Evolutionary conservation across 352 stramenopile genomes (phyloP), one percentile per base, ranked within the genome.

Genomic region (Phytophthora uliginosa): DNA sequence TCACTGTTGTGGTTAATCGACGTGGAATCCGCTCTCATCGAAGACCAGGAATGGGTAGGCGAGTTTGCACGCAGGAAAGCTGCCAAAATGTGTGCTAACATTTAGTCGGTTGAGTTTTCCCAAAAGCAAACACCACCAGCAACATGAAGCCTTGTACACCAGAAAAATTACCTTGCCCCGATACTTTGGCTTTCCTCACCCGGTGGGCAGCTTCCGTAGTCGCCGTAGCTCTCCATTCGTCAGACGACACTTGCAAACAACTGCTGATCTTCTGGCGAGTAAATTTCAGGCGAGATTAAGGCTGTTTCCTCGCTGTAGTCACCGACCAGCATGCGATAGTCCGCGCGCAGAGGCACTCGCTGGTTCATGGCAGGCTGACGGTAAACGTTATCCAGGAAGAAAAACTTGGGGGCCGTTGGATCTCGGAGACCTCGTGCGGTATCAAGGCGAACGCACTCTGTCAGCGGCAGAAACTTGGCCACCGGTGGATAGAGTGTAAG

Each of bases 381-480:
- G 66, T 93, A 95, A 4, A 93, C 86, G 12, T 84, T 82, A 40
- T 95, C 79, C 10, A 95, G 61, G 51, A 95, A 95, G 45, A 79
- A 74, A 62, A 90, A 92, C 18, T 76, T 74, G 9, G 63, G 47
- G 1, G 57, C 57, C 6, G 70, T 67, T 6, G 66, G 69, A 22
- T 88, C 73, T 47, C 69, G 70, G 7, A 78, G 59, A 17, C 59
- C 68, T 51, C 83, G 81, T 24, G 78, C 51, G 8, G 69, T 79
- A 59, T 95, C 88, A 52, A 93, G 50, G 7, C 73, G 76, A 36
- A 88, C 77, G 55, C 86, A 93, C 10, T 93, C 74, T 17, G 63
- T 85, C 15, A 95, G 67, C 20, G 86, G 85, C 22, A 95, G 66
- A 70, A 84, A 76, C 62, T 87, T 91, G 24, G 86, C 81, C 22